These are phyloP conservation scores for Effrenium voratum DNA, from an alignment of 73 alveolate genomes.

Conservation along the genomic window DNA sequence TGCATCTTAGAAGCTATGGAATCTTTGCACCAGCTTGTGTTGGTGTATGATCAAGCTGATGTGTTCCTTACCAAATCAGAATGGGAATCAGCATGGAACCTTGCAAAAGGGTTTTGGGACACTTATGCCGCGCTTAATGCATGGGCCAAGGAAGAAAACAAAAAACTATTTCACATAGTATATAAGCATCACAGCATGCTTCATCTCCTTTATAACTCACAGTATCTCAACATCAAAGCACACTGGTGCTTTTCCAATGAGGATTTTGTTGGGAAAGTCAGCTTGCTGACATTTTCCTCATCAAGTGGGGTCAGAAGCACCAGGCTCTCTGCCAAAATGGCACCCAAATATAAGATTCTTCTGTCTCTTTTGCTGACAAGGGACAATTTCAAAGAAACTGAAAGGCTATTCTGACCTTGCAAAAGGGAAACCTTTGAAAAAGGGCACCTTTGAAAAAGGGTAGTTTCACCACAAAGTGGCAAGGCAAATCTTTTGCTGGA, in stretches of 20 bases:
- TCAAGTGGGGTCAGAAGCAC: too few species aligned
- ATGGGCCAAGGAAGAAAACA: slow-evolving; percentile 24
- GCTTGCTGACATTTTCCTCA: too few species aligned
- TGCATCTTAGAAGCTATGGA: neutral
- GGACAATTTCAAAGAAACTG: too few species aligned
- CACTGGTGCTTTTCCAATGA: slow-evolving; percentile 30
- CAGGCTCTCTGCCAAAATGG: too few species aligned
- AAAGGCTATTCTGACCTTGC: too few species aligned
- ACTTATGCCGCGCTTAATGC: neutral
- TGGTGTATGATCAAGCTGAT: neutral
- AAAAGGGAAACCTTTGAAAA: too few species aligned
- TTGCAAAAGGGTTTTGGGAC: slow-evolving; percentile 45
- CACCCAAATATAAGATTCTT: too few species aligned
- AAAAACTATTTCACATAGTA: neutral
- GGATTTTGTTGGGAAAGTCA: neutral
- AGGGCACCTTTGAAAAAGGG: too few species aligned
- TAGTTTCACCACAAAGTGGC: too few species aligned
- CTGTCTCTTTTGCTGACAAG: too few species aligned
- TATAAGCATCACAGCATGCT: slow-evolving; percentile 17
- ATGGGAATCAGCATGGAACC: neutral
- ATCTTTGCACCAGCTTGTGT: neutral
- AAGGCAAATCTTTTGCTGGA: too few species aligned
- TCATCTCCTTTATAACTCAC: neutral
- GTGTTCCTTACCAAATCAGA: neutral
- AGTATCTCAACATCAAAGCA: slow-evolving; percentile 10